Conservation (phyloP, 768 basidiomycete genomes). For the Pleurotus djamor region DNA sequence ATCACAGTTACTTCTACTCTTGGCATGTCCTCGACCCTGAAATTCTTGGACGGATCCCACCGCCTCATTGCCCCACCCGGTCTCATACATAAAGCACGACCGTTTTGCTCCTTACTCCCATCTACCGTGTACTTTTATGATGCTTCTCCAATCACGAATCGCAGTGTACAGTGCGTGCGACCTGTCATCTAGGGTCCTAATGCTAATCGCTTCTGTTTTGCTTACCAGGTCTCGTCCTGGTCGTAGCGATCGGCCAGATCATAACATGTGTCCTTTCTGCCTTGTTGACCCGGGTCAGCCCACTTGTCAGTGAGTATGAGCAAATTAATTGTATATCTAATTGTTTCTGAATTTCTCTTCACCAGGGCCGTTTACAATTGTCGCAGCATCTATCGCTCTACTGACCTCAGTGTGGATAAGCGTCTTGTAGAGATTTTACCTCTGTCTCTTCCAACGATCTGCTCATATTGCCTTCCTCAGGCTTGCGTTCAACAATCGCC, state of each 20-base stretch:
- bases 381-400: background rate
- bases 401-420: background rate
- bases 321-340: background rate
- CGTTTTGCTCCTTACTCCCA: background rate
- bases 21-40: no score
- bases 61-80: background rate
- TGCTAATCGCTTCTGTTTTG: background rate
- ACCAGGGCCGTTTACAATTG: background rate
- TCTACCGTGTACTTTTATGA: background rate
- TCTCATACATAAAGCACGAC: background rate
- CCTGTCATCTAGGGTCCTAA: background rate
- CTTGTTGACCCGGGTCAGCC: background rate
- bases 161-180: background rate
- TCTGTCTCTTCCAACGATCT: background rate
- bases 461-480: slow-evolving; percentile 2
- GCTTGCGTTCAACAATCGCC: slow-evolving; percentile 13
- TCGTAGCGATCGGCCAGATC: background rate
- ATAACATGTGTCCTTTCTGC: background rate
- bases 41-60: background rate
- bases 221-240: background rate
- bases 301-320: background rate
- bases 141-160: background rate
- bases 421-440: background rate
- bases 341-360: background rate
- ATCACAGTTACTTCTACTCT: no score